Evolutionary conservation across 179 eudicot genomes (phyloP).

Genomic region (Monotropa hypopitys): DNA sequence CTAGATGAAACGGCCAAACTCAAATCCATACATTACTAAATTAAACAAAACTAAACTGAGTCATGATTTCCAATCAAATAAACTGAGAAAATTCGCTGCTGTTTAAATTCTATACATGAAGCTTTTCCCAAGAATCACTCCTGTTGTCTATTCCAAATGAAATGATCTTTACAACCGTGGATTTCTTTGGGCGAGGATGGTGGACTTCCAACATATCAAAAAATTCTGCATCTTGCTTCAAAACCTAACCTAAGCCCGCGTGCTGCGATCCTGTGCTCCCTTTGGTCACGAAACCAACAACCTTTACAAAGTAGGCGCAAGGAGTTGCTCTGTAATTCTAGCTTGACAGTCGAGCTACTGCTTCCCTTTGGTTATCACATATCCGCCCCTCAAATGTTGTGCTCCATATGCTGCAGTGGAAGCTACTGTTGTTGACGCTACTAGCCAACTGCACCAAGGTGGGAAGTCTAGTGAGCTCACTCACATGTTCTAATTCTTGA

Average conservation of each 20-base stretch:
- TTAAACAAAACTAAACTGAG: no score
- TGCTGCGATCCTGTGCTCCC: background rate
- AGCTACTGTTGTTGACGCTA: conserved; percentile 80
- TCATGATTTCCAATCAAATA: background rate
- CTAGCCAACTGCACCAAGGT: conserved; percentile 61
- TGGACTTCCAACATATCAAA: background rate
- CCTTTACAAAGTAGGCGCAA: background rate
- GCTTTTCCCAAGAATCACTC: background rate
- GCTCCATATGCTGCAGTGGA: conserved; percentile 87
- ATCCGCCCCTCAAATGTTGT: conserved; percentile 39
- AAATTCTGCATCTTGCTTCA: background rate
- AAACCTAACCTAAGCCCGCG: background rate
- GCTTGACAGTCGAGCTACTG: background rate
- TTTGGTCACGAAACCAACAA: background rate
- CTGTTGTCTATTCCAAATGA: background rate
- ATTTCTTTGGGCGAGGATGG: background rate
- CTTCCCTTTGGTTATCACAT: conserved; percentile 16
- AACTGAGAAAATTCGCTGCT: background rate
- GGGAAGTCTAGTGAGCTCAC: background rate
- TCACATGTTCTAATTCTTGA: background rate
- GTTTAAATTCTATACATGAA: background rate
- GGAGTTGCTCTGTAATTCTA: background rate
- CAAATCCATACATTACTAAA: no score
- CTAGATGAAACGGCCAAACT: no score
- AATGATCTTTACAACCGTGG: background rate